phyloP scores from a whole-genome alignment of 2,329 filamentous ascomycete genomes.

The Sporothrix mexicana region DNA sequence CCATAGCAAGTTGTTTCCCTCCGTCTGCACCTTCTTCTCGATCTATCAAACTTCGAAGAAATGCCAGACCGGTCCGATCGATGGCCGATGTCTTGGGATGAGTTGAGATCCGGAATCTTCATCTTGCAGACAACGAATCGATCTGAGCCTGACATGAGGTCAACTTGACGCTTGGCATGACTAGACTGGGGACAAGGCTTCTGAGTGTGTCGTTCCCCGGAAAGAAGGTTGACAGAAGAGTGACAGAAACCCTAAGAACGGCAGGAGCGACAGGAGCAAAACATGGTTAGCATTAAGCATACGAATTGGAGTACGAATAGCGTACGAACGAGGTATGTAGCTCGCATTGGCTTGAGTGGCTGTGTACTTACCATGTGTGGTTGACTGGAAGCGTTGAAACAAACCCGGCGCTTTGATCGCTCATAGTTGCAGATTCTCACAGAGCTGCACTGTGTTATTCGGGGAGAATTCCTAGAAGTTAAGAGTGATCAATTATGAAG shows the following conservation, averaged over 20 bases:
- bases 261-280: neutral
- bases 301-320: too few species aligned
- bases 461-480: too few species aligned
- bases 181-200: neutral
- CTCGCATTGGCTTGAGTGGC: neutral
- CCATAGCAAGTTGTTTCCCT: too few species aligned
- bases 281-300: neutral
- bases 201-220: neutral
- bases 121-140: neutral
- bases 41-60: too few species aligned
- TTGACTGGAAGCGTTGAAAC: neutral
- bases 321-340: too few species aligned
- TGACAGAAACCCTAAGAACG: neutral
- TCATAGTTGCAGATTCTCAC: neutral
- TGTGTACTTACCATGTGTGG: too few species aligned
- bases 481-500: too few species aligned
- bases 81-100: neutral
- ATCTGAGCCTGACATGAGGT: neutral
- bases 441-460: neutral
- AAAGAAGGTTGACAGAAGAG: neutral
- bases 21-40: too few species aligned
- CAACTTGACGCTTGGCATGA: too few species aligned
- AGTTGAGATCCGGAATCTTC: neutral
- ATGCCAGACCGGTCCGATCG: neutral
- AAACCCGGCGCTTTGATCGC: slow-evolving; percentile 19